A percentile compares a stretch with the other conserved stretches of the same genome.
phyloP scores from a whole-genome alignment of 2,329 filamentous ascomycete genomes.

The Drechmeria coniospora region DNA sequence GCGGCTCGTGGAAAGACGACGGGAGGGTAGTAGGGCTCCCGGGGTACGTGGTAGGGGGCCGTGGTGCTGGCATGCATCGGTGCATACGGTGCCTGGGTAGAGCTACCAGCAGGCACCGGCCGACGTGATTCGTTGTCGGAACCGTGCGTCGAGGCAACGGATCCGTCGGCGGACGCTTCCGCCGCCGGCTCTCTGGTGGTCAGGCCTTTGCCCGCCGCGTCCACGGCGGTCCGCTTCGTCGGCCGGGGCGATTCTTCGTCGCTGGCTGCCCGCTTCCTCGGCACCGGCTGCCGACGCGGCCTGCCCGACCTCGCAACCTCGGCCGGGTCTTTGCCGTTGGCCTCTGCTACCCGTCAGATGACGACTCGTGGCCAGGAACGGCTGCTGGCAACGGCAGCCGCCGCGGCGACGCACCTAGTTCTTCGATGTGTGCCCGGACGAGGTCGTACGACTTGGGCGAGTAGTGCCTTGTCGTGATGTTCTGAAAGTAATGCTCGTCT shows the following conservation, averaged over 20 bases:
- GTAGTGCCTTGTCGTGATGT: conserved; percentile 19
- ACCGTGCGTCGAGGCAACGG: no score
- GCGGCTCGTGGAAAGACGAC: no score
- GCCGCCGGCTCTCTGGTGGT: no score
- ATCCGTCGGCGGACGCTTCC: no score
- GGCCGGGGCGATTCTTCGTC: neutral
- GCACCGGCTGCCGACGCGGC: neutral
- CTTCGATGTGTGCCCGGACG: conserved; percentile 16
- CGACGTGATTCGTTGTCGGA: no score
- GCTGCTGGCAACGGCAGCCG: no score
- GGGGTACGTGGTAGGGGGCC: neutral
- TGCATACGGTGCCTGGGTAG: no score
- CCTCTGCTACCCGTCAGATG: neutral
- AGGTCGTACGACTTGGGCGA: conserved; percentile 22
- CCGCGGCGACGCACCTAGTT: conserved; percentile 6
- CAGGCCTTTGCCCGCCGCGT: no score
- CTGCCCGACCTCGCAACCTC: neutral
- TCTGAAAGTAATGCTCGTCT: conserved; percentile 32
- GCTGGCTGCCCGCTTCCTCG: neutral
- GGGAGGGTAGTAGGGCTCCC: neutral
- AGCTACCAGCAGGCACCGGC: no score
- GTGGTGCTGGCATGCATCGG: neutral
- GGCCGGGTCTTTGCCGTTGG: neutral
- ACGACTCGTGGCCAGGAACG: no score
- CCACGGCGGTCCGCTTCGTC: no score